Conservation (phyloP, 106 monocot genomes). For the Alisma plantagoaquatica region DNA sequence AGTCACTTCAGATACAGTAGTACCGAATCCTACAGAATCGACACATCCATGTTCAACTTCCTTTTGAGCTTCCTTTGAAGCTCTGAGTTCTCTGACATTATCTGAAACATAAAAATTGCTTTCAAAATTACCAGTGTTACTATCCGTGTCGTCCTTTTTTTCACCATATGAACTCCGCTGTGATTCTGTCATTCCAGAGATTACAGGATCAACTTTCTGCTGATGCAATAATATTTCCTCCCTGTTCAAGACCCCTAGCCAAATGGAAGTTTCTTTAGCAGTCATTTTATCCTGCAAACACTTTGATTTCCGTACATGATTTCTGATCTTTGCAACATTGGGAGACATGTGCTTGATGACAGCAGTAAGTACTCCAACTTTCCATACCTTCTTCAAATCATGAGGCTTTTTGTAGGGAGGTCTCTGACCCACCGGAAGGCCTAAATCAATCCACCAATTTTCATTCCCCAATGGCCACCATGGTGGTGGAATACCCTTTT, state of each 20-base stretch:
- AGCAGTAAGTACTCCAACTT: conserved; percentile 75
- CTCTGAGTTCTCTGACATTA: too few relatives aligned
- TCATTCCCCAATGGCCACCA: conserved; percentile 92
- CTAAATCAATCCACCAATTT: conserved; percentile 62
- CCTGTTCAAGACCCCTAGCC: conserved; percentile 58
- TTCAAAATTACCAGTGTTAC: conserved; percentile 35
- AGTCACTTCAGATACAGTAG: too few relatives aligned
- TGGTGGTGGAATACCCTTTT: conserved; percentile 64
- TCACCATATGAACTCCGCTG: too few relatives aligned
- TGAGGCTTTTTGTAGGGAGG: conserved; percentile 62
- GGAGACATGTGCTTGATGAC: conserved; percentile 96
- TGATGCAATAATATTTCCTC: conserved; percentile 36
- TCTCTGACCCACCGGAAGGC: conserved; percentile 8
- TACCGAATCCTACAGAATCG: too few relatives aligned
- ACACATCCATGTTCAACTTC: too few relatives aligned
- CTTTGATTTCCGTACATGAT: conserved; percentile 66
- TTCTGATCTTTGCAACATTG: conserved; percentile 66
- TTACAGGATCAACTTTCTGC: conserved; percentile 25
- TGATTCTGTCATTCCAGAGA: conserved; percentile 45
- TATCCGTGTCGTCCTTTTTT: too few relatives aligned
- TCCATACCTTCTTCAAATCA: conserved; percentile 89
- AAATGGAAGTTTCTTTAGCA: conserved; percentile 90
- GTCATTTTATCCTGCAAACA: conserved; percentile 96
- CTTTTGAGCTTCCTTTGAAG: too few relatives aligned
- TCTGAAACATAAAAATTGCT: conserved; percentile 30